Conservation (phyloP, 2,329 filamentous ascomycete species). For the Pyrenochaeta sp. region DNA sequence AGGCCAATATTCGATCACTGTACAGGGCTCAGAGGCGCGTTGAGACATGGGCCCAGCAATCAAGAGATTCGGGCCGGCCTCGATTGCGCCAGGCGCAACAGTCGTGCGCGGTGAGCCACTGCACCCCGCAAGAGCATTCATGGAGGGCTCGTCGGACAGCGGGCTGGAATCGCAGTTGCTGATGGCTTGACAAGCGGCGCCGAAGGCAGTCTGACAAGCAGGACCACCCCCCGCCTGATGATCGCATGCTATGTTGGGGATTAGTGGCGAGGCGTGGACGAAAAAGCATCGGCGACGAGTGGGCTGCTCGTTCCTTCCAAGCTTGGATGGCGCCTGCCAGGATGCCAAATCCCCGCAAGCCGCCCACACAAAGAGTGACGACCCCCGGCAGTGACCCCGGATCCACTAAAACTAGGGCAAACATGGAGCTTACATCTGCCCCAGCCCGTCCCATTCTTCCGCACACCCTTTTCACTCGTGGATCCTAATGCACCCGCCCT, state of each 20-base stretch:
- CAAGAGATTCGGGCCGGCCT: constrained; percentile 24
- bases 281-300: constrained; percentile 41
- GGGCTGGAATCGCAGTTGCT: not conserved
- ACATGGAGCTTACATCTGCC: constrained; percentile 29
- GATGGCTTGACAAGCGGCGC: constrained; percentile 16
- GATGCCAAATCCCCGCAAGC: constrained; percentile 24
- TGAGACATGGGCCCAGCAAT: constrained; percentile 17
- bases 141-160: not conserved
- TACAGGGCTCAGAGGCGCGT: not conserved
- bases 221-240: constrained; percentile 20
- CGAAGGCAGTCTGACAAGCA: constrained; percentile 9
- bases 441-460: constrained; percentile 32
- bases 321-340: constrained; percentile 24
- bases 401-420: constrained; percentile 29
- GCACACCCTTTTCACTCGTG: constrained; percentile 21
- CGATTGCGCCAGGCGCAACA: constrained; percentile 12
- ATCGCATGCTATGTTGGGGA: constrained; percentile 21
- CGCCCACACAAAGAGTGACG: constrained; percentile 14
- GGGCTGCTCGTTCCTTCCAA: constrained; percentile 18
- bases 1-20: constrained; percentile 7
- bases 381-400: constrained; percentile 24
- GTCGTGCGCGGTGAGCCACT: constrained; percentile 11
- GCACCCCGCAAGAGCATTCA: constrained; percentile 10
- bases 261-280: constrained; percentile 34
- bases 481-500: constrained; percentile 15